Conservation (phyloP, 2,329 filamentous ascomycete genomes). For the Claviceps digitariae region DNA sequence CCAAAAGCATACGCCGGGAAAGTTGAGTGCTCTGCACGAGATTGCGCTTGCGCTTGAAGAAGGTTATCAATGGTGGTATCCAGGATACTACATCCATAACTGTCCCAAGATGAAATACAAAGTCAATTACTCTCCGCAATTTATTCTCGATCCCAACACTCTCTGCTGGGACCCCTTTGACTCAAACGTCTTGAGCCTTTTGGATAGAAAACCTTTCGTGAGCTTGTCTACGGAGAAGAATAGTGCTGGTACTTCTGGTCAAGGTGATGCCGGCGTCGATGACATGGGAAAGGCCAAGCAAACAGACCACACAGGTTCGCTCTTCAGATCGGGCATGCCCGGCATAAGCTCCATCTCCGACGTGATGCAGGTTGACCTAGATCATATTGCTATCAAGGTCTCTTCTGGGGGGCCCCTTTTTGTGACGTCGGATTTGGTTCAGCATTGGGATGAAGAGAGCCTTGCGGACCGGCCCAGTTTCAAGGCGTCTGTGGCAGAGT, state of each 20-base stretch:
- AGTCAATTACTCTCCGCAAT: slow-evolving; percentile 62
- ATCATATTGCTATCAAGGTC: slow-evolving; percentile 42
- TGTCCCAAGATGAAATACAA: slow-evolving; percentile 81
- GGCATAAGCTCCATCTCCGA: slow-evolving; percentile 45
- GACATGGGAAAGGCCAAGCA: neutral
- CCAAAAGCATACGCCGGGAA: slow-evolving; percentile 56
- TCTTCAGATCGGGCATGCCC: slow-evolving; percentile 53
- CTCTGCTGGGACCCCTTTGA: slow-evolving; percentile 49
- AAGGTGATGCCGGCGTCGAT: neutral
- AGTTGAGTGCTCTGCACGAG: slow-evolving; percentile 61
- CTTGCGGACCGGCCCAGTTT: slow-evolving; percentile 36
- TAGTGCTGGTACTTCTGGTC: neutral
- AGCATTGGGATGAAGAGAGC: slow-evolving; percentile 40
- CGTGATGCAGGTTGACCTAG: slow-evolving; percentile 42
- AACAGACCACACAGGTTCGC: slow-evolving; percentile 15
- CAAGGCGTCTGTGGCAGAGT: slow-evolving; percentile 51
- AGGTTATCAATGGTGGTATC: slow-evolving; percentile 67
- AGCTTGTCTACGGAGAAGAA: slow-evolving; percentile 27
- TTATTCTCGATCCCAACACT: slow-evolving; percentile 56
- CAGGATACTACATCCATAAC: slow-evolving; percentile 67
- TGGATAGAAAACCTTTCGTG: slow-evolving; percentile 44
- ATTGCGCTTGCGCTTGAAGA: slow-evolving; percentile 55
- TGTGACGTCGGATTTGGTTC: slow-evolving; percentile 36
- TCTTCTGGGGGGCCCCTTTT: slow-evolving; percentile 24
- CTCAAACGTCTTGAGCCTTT: slow-evolving; percentile 30